phyloP scores from a whole-genome alignment of 306 rosid species.

The Malus sieversii region DNA sequence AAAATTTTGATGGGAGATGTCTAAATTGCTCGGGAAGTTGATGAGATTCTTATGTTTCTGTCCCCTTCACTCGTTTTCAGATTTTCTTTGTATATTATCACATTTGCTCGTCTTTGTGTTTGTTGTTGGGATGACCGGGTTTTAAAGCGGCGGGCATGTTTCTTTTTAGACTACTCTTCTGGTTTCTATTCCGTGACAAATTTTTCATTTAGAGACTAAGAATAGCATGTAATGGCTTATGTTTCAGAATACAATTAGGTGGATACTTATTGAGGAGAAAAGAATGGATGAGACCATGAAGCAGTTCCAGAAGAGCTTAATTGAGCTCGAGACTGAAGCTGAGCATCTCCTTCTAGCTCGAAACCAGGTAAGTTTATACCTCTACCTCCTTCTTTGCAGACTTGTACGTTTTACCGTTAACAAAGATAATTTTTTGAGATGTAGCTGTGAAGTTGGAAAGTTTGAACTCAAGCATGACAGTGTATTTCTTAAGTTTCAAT shows the following conservation, averaged over 20 bases:
- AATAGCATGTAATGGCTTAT: not conserved
- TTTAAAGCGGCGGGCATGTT: not conserved
- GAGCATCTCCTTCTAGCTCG: conserved; percentile 77
- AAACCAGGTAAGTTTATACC: conserved; percentile 35
- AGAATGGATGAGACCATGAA: conserved; percentile 53
- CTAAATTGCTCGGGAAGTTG: not conserved
- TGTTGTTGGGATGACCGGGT: not conserved
- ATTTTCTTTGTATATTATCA: not conserved
- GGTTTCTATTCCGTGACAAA: not conserved
- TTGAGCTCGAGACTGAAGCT: conserved; percentile 65
- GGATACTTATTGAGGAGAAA: not conserved
- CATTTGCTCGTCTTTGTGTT: not conserved
- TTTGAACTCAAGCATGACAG: not conserved
- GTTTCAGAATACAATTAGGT: not conserved
- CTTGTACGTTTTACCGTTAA: not conserved
- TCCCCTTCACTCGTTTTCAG: not conserved
- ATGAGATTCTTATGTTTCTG: not conserved
- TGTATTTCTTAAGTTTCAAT: not conserved
- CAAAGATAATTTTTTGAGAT: not conserved
- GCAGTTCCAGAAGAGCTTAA: conserved; percentile 38
- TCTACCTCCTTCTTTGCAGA: not conserved
- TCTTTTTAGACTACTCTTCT: not conserved
- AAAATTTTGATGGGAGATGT: not conserved
- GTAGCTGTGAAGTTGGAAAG: not conserved
- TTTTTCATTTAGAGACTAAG: not conserved